Evolutionary conservation across 2,329 filamentous ascomycete genomes (phyloP), one percentile per base, ranked within the genome.

Genomic region (Thielaviopsis populi): DNA sequence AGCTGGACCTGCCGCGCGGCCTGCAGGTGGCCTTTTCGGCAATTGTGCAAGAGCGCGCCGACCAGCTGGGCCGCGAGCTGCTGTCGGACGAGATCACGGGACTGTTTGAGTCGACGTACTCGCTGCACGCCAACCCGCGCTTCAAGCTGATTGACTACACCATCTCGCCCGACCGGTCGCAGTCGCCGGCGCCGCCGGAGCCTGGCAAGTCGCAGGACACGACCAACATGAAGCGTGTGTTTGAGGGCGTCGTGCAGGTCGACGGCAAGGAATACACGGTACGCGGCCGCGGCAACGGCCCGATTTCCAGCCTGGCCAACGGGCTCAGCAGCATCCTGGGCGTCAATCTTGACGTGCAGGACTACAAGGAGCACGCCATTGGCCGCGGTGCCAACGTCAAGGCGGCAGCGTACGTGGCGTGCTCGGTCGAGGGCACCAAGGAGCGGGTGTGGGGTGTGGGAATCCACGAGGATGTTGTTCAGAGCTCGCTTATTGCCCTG

Each of bases 361-460:
- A 96, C 73, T 97, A 97, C 79, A 96, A 95, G 78, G 94, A 97
- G 75, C 92, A 97, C 75, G 87, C 91, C 33, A 91, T 97, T 69
- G 90, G 90, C 68, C 79, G 80, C 61, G 89, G 89, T 67, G 83
- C 84, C 70, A 83, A 90, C 67, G 89, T 92, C 68, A 95, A 95
- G 78, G 92, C 92, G n/a, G 92, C 91, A 1, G 89, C 91, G 1
- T 97, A 95, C 72, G 95, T 97, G 68, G 89, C 96, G 74, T 96
- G 91, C 75, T 91, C 82, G 33, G 80, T 85, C 22, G 75, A 81
- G 3, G 83, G 82, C 58, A 86, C 80, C 67, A 81, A 81, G 63
- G 79, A 89, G 70, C 87, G 83, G 70, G 87, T 95, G 1, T 96
- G 91, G 90, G 91, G 91, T 69, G 87, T 96, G 6, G 91, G 89